Percentiles rank a stretch among this genome's conserved stretches.
phyloP scores from a whole-genome alignment of 1,139 yeast genomes.

The Blastobotrys buckinghamii region DNA sequence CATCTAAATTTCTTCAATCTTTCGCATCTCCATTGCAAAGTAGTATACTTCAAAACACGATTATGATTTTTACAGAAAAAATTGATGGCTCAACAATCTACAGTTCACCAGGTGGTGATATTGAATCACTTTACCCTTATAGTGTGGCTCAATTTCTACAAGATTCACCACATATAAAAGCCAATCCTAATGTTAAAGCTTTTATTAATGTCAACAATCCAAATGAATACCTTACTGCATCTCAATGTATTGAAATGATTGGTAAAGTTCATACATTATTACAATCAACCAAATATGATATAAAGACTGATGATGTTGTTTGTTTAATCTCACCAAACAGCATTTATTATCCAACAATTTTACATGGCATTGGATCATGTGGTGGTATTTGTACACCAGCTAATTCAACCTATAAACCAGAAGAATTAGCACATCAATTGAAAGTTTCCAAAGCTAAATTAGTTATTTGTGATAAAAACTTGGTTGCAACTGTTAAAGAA shows the following conservation, averaged over 20 bases:
- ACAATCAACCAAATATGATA: background rate
- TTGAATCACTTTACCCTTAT: conserved; percentile 16
- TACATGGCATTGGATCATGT: conserved; percentile 29
- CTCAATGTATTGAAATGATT: conserved; percentile 19
- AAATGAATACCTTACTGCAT: conserved; percentile 19
- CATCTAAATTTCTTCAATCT: no score
- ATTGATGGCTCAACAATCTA: no score
- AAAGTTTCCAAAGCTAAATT: conserved; percentile 27
- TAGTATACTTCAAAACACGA: no score
- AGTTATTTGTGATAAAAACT: conserved; percentile 19
- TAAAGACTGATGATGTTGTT: conserved; percentile 31
- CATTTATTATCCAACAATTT: conserved; percentile 29
- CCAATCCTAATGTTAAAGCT: conserved; percentile 15
- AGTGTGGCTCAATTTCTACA: conserved; percentile 22
- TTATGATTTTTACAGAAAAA: no score
- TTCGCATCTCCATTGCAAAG: no score
- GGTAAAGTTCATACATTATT: conserved; percentile 24
- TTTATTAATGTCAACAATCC: conserved; percentile 27
- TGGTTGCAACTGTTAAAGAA: conserved; percentile 2
- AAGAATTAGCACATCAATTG: conserved; percentile 36
- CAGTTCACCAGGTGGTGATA: background rate
- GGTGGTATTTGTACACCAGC: conserved; percentile 37
- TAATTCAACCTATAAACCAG: conserved; percentile 31
- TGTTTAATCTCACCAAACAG: conserved; percentile 30
- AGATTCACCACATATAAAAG: conserved; percentile 15